A percentile compares a stretch with the other conserved stretches of the same genome.
Conservation (phyloP, 768 basidiomycete genomes). For the Podaxis sp. region DNA sequence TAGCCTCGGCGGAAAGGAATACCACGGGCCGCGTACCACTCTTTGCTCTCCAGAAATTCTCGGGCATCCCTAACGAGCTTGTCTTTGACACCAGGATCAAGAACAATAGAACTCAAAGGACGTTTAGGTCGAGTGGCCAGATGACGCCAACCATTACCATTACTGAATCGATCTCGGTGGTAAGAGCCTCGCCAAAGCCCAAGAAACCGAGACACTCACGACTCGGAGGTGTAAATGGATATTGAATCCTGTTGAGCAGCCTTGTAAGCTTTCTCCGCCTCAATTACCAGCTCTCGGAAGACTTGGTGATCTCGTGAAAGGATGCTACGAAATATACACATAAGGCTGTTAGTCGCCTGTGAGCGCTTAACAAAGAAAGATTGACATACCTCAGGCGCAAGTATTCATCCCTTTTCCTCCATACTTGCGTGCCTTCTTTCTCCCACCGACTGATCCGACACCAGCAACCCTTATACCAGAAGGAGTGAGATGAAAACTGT, state of each 20-base stretch:
- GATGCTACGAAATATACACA: constrained; percentile 37
- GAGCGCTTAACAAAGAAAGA: neutral
- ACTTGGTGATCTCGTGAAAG: constrained; percentile 43
- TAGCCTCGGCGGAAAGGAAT: constrained; percentile 84
- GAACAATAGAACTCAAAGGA: constrained; percentile 62
- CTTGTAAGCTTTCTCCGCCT: constrained; percentile 52
- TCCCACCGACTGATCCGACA: constrained; percentile 37
- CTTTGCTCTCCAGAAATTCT: constrained; percentile 67
- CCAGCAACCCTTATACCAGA: constrained; percentile 53
- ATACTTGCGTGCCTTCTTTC: constrained; percentile 30
- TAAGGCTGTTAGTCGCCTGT: neutral
- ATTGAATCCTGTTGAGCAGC: constrained; percentile 53
- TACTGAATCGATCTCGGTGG: neutral
- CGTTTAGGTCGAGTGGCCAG: constrained; percentile 64
- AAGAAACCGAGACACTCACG: constrained; percentile 23
- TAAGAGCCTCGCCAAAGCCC: neutral
- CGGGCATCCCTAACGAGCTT: constrained; percentile 64
- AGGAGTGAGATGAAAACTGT: constrained; percentile 33
- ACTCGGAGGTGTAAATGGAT: constrained; percentile 51
- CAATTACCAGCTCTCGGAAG: constrained; percentile 52
- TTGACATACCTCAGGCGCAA: constrained; percentile 42
- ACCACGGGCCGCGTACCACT: constrained; percentile 75
- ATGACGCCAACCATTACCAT: constrained; percentile 48
- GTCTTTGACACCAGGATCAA: constrained; percentile 70
- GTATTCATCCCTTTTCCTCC: constrained; percentile 34